Conservation (phyloP, 2,329 filamentous ascomycete genomes). For the Colletotrichum magnum region DNA sequence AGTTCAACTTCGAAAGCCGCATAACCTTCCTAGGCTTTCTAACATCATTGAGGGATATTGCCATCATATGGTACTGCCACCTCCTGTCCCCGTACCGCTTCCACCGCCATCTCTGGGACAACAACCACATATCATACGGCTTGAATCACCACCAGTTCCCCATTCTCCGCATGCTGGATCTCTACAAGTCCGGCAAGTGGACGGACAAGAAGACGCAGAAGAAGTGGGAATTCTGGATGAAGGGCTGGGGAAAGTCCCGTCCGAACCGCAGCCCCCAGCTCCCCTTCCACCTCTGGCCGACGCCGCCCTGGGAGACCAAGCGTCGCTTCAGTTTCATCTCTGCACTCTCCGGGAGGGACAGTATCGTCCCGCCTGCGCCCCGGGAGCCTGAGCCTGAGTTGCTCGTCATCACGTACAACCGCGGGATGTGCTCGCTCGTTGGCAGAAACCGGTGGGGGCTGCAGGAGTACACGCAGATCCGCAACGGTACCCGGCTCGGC, state of each 20-base stretch:
- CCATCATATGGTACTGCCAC: conserved; percentile 43
- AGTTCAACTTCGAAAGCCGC: background rate
- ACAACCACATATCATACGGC: conserved; percentile 32
- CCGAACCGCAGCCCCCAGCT: conserved; percentile 18
- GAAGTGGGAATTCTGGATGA: conserved; percentile 36
- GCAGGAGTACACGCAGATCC: conserved; percentile 30
- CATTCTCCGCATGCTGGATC: conserved; percentile 12
- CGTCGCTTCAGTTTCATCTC: conserved; percentile 3
- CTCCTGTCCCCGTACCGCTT: conserved; percentile 39
- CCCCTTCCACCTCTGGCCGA: conserved; percentile 37
- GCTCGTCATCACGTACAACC: background rate
- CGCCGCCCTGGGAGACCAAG: conserved; percentile 25
- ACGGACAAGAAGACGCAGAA: conserved; percentile 21
- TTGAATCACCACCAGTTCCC: conserved; percentile 42
- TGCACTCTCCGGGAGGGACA: background rate
- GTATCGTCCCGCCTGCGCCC: background rate
- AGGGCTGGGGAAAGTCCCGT: background rate
- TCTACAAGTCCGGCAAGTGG: conserved; percentile 33
- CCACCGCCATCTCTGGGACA: conserved; percentile 39
- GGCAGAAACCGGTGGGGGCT: conserved; percentile 15
- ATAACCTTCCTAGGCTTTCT: fast-evolving
- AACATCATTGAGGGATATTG: conserved; percentile 38
- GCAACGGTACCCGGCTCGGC: conserved; percentile 10
- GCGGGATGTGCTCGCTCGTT: background rate
- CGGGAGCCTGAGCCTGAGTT: background rate